Evolutionary conservation across 2,329 filamentous ascomycete genomes (phyloP).

Genomic region (Phaeosphaeria sp.): DNA sequence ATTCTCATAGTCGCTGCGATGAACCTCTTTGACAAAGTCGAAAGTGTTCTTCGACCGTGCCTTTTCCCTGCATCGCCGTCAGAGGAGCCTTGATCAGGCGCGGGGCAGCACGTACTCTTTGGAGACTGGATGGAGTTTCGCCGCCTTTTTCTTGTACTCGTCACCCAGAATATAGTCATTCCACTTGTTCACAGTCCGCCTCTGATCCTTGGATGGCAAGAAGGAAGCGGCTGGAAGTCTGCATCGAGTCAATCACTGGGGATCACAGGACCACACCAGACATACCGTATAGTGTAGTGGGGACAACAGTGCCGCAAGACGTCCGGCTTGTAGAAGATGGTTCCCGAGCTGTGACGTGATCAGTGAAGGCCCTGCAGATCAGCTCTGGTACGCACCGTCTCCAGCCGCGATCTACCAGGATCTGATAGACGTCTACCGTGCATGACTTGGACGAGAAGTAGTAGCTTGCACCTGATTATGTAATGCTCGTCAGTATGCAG

Average conservation of each 20-base stretch:
- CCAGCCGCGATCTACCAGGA: conserved; percentile 77
- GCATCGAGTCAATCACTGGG: conserved; percentile 12
- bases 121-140: conserved; percentile 69
- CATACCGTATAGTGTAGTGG: conserved; percentile 77
- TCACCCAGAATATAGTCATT: conserved; percentile 75
- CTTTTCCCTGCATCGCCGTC: conserved; percentile 53
- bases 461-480: conserved; percentile 71
- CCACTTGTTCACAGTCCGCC: conserved; percentile 79
- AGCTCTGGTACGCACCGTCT: conserved; percentile 63
- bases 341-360: conserved; percentile 54
- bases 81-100: background rate
- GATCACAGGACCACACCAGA: background rate
- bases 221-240: conserved; percentile 71
- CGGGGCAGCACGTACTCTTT: conserved; percentile 62
- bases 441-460: conserved; percentile 70
- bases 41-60: conserved; percentile 72
- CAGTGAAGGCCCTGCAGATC: conserved; percentile 1
- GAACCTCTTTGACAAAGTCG: conserved; percentile 69
- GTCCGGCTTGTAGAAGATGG: conserved; percentile 78
- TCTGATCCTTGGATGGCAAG: conserved; percentile 73
- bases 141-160: conserved; percentile 68
- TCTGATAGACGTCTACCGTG: conserved; percentile 72
- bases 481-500: conserved; percentile 28
- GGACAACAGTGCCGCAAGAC: conserved; percentile 85
- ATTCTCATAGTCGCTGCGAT: conserved; percentile 68